Base-by-base conservation (phyloP, 2,329 filamentous ascomycete genomes). In the Sordariomycetes sp. region DNA sequence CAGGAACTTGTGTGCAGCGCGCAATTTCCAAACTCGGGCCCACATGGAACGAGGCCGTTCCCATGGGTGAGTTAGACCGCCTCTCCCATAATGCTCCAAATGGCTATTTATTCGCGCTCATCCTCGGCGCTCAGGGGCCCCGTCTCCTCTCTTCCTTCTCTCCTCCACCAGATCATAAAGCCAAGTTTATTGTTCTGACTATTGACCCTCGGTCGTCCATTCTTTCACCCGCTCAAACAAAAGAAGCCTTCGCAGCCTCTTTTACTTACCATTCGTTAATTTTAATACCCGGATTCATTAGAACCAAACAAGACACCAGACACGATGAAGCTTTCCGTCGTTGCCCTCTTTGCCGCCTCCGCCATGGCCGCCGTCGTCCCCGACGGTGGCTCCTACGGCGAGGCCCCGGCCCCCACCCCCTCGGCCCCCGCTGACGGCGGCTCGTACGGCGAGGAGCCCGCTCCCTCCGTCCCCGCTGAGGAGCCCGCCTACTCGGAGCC, bases 121-220 rank as follows among this genome's bases (percentile, higher is more conserved):
- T 54, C 55, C 36, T 52, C 62, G 25, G 50, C 25, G 34, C 55
- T 17, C 39, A 12, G 17, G 10, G 5, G n/a, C 22, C 10, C 45
- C 22, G 51, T 60, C 55, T 32, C 54, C 63, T 64, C 62, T 63
- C 67, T 65, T 64, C 62, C 62, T 62, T 62, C 62, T 61, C 60
- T 61, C 70, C 70, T 61, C 64, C 72, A 77, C 73, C 74, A 69
- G 68, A 68, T 70, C 66, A 69, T 72, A 71, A 71, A 65, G 60
- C 59, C 54, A 55, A 54, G 57, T 59, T 59, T 60, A 63, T 72
- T 79, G 76, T 78, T 17, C 39, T 45, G 39, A 45, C 39, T 45
- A 15, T 45, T 45, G 39, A 45, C 39, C 75, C 72, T 76, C 75
- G 76, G 76, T 79, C 76, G 76, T 79, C 76, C 76, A 78, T 71